phyloP scores from a whole-genome alignment of 2,329 filamentous ascomycete genomes.

The Neospermospora avenae region DNA sequence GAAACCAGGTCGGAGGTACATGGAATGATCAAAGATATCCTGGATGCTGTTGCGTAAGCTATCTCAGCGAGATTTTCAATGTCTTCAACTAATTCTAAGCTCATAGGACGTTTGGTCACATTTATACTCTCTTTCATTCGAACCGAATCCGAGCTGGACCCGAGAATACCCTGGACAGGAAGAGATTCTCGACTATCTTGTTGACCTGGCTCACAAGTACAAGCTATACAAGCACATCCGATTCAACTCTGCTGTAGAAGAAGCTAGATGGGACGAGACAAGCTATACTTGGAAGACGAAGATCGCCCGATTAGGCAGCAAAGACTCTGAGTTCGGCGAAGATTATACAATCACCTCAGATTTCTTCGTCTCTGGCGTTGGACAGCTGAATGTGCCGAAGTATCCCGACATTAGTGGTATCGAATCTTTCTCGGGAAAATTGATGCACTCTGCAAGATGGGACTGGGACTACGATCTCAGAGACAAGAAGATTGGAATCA shows the following conservation, averaged over 20 bases:
- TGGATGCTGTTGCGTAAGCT: slow-evolving; percentile 51
- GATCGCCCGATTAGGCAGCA: slow-evolving; percentile 47
- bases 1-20: slow-evolving; percentile 43
- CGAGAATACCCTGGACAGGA: slow-evolving; percentile 57
- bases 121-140: slow-evolving; percentile 57
- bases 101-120: slow-evolving; percentile 43
- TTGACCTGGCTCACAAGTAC: slow-evolving; percentile 50
- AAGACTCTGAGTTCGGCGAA: slow-evolving; percentile 51
- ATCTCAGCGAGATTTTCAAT: background rate
- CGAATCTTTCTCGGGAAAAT: slow-evolving; percentile 43
- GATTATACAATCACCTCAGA: slow-evolving; percentile 52
- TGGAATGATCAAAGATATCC: slow-evolving; percentile 56
- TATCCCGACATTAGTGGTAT: slow-evolving; percentile 48
- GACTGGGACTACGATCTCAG: slow-evolving; percentile 54
- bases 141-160: slow-evolving; percentile 55
- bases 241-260: slow-evolving; percentile 53
- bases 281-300: slow-evolving; percentile 48
- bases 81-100: background rate
- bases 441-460: slow-evolving; percentile 55
- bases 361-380: slow-evolving; percentile 56
- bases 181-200: slow-evolving; percentile 55
- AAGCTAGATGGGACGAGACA: slow-evolving; percentile 52
- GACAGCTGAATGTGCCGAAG: slow-evolving; percentile 55
- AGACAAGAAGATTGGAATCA: slow-evolving; percentile 54
- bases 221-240: slow-evolving; percentile 53